These are phyloP conservation scores for Suillus subaureus DNA, from an alignment of 768 basidiomycete genomes.

Conservation along the genomic window DNA sequence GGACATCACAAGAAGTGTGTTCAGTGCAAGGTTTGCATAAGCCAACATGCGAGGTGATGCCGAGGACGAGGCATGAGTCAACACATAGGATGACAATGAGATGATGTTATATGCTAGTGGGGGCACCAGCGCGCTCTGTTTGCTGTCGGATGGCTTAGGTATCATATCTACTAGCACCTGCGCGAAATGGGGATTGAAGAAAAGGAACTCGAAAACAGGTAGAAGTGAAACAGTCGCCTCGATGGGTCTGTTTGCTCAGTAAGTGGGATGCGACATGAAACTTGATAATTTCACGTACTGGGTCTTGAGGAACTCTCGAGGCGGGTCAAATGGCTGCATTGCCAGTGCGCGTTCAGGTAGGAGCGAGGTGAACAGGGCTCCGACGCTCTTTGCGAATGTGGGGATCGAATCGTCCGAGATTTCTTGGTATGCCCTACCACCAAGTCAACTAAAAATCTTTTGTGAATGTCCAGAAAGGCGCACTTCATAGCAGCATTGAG, in stretches of 20 bases:
- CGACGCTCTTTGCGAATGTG: constrained; percentile 51
- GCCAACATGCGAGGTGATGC: constrained; percentile 58
- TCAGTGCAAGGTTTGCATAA: constrained; percentile 62
- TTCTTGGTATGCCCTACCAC: constrained; percentile 54
- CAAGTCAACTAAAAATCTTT: neutral
- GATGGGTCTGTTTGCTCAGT: constrained; percentile 52
- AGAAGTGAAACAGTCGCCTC: constrained; percentile 61
- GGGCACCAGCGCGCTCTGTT: constrained; percentile 22
- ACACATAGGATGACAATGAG: constrained; percentile 63
- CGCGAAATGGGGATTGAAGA: constrained; percentile 50
- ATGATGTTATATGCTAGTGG: constrained; percentile 51
- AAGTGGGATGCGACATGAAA: neutral
- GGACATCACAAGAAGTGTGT: constrained; percentile 51
- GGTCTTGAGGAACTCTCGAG: constrained; percentile 57
- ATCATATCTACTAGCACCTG: constrained; percentile 46
- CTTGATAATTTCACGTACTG: constrained; percentile 41
- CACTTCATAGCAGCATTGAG: constrained; percentile 55
- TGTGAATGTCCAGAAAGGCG: constrained; percentile 14
- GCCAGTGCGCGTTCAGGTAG: constrained; percentile 58
- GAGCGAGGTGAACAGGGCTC: constrained; percentile 52
- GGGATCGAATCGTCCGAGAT: constrained; percentile 55
- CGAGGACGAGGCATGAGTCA: constrained; percentile 67
- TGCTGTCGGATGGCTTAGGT: constrained; percentile 14
- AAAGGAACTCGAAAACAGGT: constrained; percentile 62
- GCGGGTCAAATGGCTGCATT: constrained; percentile 45